Base-by-base conservation (phyloP, 108 stramenopile genomes). In the Cyclotella distinguenda region DNA sequence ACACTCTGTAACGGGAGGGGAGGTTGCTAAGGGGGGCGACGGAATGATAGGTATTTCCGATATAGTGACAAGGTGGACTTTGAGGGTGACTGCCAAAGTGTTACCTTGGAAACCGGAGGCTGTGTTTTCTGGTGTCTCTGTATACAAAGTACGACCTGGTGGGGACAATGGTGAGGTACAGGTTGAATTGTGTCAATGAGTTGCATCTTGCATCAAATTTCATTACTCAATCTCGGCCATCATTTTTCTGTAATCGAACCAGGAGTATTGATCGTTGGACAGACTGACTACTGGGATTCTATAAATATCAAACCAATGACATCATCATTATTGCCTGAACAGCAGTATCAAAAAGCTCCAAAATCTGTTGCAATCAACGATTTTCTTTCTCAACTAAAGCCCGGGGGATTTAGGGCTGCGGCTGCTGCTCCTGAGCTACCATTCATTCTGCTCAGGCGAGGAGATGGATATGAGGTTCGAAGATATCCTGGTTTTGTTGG, bases 231-330 rank as follows among this genome's bases (percentile, higher is more conserved):
- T n/a, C n/a, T n/a, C n/a, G n/a, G n/a, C n/a, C n/a, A n/a, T n/a
- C n/a, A n/a, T n/a, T n/a, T n/a, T n/a, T n/a, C n/a, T n/a, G n/a
- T n/a, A n/a, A 38, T 38, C 12, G 7, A 12, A 26, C 11, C 12
- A 64, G 63, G 63, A 50, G 80, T 91, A 13, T 45, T 65, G 15
- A 82, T 95, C 30, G 43, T 60, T 19, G 78, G 79, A 21, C 97
- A 97, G 78, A 83, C 61, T 22, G 97, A 97, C 79, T 97, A 87
- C 68, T 97, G 97, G 97, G 97, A 97, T 68, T 86, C 84, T 11
- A 93, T 97, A 78, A 95, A 97, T 57, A 77, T 96, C 25, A 33
- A 49, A 51, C 47, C 64, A 0, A 43, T 60, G 6, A 51, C 67
- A 22, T 76, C 60, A 19, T 50, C 70, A 4, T 45, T 51, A 16